Percentiles rank a stretch among this genome's conserved stretches.
phyloP scores from a whole-genome alignment of 306 rosid species.

The Prunus davidiana region DNA sequence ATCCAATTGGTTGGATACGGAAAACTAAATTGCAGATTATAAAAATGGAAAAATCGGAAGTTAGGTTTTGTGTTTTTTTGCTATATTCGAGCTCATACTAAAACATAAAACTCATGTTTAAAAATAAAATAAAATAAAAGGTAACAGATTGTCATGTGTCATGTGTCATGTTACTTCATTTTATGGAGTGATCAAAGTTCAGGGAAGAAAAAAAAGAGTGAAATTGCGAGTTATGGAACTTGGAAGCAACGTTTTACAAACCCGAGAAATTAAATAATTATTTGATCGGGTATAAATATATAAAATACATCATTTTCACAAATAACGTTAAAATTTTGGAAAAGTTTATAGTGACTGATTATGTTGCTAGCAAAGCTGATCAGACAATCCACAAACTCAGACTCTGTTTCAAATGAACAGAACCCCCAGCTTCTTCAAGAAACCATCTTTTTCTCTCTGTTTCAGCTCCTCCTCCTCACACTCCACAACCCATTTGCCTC shows the following conservation, averaged over 20 bases:
- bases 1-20: too few relatives aligned
- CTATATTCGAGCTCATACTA: too few relatives aligned
- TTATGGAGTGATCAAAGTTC: background rate
- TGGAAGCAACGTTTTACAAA: background rate
- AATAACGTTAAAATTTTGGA: background rate
- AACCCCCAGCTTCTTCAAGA: constrained; percentile 14
- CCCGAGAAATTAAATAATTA: background rate
- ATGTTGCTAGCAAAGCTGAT: background rate
- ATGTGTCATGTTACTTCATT: too few relatives aligned
- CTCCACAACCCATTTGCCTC: background rate
- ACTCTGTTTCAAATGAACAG: constrained; percentile 24
- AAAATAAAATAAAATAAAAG: too few relatives aligned
- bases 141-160: too few relatives aligned
- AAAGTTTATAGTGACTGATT: background rate
- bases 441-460: constrained; percentile 15
- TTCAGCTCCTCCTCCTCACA: constrained; percentile 38
- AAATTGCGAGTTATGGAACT: background rate
- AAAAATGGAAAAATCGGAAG: too few relatives aligned
- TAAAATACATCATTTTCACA: too few relatives aligned
- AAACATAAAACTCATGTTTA: too few relatives aligned
- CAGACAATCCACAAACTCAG: background rate
- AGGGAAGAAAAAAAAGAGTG: background rate
- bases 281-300: too few relatives aligned
- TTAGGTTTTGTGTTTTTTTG: too few relatives aligned
- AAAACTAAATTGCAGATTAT: too few relatives aligned